Percentiles rank a stretch among this genome's conserved stretches.
phyloP scores from a whole-genome alignment of 495 filamentous ascomycete species.

The Cryomyces antarcticus region DNA sequence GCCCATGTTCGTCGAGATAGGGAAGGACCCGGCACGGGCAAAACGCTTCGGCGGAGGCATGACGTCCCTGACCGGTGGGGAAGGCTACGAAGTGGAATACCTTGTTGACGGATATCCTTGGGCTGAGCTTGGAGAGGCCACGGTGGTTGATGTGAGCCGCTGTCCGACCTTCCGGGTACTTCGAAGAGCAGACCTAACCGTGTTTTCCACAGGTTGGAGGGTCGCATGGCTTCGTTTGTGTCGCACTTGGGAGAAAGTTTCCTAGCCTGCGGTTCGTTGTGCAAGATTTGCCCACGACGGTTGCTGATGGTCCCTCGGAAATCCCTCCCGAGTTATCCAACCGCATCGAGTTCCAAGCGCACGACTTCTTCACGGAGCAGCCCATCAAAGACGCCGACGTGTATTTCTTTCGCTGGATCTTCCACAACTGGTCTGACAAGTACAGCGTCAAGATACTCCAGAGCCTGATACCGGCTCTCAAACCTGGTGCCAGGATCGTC shows the following conservation, averaged over 20 bases:
- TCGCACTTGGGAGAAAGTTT: neutral
- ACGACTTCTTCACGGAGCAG: conserved; percentile 24
- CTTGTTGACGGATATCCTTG: neutral
- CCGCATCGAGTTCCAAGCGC: conserved; percentile 17
- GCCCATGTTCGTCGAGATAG: conserved; percentile 1
- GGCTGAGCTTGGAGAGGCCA: conserved; percentile 1
- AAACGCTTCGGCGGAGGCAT: conserved; percentile 32
- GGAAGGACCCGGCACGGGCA: neutral
- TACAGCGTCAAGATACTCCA: conserved; percentile 33
- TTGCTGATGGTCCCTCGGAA: neutral
- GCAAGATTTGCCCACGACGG: neutral
- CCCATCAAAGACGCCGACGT: conserved; percentile 21
- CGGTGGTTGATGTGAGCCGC: conserved; percentile 1
- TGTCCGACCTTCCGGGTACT: neutral
- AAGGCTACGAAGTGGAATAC: neutral
- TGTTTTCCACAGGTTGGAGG: neutral
- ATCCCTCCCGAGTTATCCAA: neutral
- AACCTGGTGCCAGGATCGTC: conserved; percentile 21
- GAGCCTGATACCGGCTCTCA: conserved; percentile 33
- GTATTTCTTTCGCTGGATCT: conserved; percentile 19
- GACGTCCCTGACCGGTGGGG: conserved; percentile 3
- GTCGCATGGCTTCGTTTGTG: neutral
- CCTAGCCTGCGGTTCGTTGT: neutral
- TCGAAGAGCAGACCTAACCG: neutral
- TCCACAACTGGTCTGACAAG: conserved; percentile 25